Evolutionary conservation across 2,329 filamentous ascomycete genomes (phyloP).

Genomic region (Cladosporium sp.): DNA sequence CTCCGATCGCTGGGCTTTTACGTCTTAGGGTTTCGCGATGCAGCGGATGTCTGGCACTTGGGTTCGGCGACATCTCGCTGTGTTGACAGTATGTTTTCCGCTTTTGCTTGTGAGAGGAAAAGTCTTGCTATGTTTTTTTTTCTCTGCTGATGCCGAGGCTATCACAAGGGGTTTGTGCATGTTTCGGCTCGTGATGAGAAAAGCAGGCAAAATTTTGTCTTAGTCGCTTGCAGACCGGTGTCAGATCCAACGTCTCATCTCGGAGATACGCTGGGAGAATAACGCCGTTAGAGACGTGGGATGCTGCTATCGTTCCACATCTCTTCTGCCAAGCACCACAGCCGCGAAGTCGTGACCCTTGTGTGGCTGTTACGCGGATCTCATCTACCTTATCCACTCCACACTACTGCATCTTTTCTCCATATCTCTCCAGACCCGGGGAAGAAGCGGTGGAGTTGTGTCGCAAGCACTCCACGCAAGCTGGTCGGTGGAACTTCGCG

Average conservation of each 20-base stretch:
- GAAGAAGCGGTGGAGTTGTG: neutral
- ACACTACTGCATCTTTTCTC: neutral
- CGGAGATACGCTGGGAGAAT: neutral
- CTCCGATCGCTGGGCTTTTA: neutral
- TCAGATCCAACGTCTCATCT: neutral
- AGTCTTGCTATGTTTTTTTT: neutral
- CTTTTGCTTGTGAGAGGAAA: neutral
- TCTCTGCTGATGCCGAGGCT: neutral
- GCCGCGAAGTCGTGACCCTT: neutral
- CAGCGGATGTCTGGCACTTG: neutral
- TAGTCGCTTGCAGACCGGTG: neutral
- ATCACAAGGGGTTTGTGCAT: neutral
- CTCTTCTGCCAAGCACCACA: neutral
- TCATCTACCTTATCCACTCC: neutral
- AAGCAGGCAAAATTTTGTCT: neutral
- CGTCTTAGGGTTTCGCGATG: neutral
- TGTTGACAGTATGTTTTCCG: neutral
- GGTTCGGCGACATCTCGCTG: constrained; percentile 5
- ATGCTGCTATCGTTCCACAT: neutral
- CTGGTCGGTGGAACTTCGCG: neutral
- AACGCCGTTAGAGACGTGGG: neutral
- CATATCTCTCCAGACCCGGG: constrained; percentile 1
- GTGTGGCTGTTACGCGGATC: neutral
- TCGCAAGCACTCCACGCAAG: neutral
- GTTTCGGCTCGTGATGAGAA: neutral